Percentiles rank a stretch among this genome's conserved stretches.
Evolutionary conservation across 2,329 filamentous ascomycete species (phyloP).

Genomic region (Juglanconis oblonga): DNA sequence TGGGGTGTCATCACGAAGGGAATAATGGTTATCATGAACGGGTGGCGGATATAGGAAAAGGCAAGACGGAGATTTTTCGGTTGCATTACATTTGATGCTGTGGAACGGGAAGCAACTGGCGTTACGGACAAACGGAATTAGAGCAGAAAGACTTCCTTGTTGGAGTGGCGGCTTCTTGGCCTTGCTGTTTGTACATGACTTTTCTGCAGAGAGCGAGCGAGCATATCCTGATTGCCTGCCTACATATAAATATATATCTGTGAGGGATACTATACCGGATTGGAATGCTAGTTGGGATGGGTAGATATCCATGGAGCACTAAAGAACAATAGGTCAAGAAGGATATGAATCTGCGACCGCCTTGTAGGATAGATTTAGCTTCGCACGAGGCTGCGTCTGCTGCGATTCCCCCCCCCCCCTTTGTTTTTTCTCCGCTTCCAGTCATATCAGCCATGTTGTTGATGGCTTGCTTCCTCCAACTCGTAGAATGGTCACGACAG

Average conservation of each 20-base stretch:
- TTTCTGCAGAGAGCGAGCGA: constrained; percentile 1
- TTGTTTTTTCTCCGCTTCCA: too few relatives aligned
- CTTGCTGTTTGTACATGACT: background rate
- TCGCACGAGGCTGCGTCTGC: too few relatives aligned
- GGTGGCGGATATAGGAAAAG: background rate
- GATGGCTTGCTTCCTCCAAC: too few relatives aligned
- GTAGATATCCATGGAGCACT: background rate
- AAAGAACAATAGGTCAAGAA: background rate
- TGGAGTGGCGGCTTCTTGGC: background rate
- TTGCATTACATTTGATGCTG: background rate
- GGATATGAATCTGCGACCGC: background rate
- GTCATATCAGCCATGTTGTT: too few relatives aligned
- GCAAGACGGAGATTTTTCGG: background rate
- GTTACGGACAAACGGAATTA: background rate
- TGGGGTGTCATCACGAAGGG: background rate
- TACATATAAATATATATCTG: background rate
- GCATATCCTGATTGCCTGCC: background rate
- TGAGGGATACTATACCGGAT: background rate
- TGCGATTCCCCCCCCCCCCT: too few relatives aligned
- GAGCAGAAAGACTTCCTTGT: background rate
- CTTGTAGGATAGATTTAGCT: too few relatives aligned
- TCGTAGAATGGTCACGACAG: too few relatives aligned
- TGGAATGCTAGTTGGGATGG: background rate
- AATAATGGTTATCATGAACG: constrained; percentile 3
- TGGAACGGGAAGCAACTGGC: background rate